A percentile compares a stretch with the other conserved stretches of the same genome.
These are phyloP conservation scores for Tolypocladium sp. DNA, from an alignment of 2,329 filamentous ascomycete species.

Conservation along the genomic window DNA sequence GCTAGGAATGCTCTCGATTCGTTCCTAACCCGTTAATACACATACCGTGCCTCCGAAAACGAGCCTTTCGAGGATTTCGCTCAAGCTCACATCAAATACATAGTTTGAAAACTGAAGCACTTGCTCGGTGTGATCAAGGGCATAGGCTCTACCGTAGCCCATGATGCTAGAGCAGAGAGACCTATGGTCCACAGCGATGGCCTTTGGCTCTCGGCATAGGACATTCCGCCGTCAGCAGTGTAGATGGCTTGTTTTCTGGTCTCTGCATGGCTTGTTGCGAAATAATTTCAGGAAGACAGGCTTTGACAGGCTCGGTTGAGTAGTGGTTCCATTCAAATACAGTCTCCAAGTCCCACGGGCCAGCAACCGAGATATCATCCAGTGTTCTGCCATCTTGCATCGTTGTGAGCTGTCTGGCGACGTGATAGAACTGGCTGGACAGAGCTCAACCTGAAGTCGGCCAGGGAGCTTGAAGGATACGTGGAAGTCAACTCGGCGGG, in stretches of 20 bases:
- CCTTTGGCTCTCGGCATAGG: no score
- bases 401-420: neutral
- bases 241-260: neutral
- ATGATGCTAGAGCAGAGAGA: neutral
- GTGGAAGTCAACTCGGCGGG: neutral
- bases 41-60: slow-evolving; percentile 11
- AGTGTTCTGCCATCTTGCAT: neutral
- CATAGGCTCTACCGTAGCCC: neutral
- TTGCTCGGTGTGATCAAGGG: neutral
- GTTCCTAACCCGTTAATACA: slow-evolving; percentile 10
- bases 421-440: no score
- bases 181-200: neutral
- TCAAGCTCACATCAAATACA: slow-evolving; percentile 38
- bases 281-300: no score
- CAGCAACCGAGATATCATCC: neutral
- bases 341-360: neutral
- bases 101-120: slow-evolving; percentile 38
- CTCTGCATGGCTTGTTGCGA: neutral
- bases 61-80: slow-evolving; percentile 11
- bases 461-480: no score
- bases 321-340: no score
- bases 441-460: no score
- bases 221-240: no score
- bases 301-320: no score
- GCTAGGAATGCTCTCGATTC: neutral